phyloP scores from a whole-genome alignment of 2,329 filamentous ascomycete species.

The Ilyonectria robusta region DNA sequence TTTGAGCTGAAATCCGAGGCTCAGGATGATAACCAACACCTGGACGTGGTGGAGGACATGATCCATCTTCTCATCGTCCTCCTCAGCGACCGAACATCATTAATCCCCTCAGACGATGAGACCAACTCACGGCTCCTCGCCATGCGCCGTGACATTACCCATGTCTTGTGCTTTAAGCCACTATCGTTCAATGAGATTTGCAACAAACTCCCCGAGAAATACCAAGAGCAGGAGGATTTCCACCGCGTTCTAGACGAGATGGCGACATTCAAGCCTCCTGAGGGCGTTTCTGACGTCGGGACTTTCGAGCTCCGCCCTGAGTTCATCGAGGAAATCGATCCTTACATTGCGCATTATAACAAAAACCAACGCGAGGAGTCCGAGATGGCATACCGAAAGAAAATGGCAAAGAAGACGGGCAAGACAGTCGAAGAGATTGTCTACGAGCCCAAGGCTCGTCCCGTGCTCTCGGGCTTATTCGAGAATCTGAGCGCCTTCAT shows the following conservation, averaged over 20 bases:
- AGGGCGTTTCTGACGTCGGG: slow-evolving; percentile 92
- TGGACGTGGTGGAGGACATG: slow-evolving; percentile 97
- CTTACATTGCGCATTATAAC: slow-evolving; percentile 95
- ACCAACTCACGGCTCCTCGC: slow-evolving; percentile 75
- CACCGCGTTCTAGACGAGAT: slow-evolving; percentile 87
- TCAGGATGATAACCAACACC: slow-evolving; percentile 88
- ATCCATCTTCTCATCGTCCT: slow-evolving; percentile 93
- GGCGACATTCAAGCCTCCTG: slow-evolving; percentile 89
- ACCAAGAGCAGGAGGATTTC: slow-evolving; percentile 91
- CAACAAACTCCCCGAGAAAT: slow-evolving; percentile 87
- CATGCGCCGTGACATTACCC: slow-evolving; percentile 90
- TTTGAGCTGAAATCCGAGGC: slow-evolving; percentile 81
- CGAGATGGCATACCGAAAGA: slow-evolving; percentile 88
- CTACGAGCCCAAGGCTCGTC: slow-evolving; percentile 87
- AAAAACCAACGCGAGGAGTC: slow-evolving; percentile 98
- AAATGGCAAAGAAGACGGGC: slow-evolving; percentile 89
- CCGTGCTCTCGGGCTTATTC: slow-evolving; percentile 84
- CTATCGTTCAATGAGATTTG: slow-evolving; percentile 94
- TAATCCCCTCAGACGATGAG: slow-evolving; percentile 79
- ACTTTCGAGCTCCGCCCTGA: slow-evolving; percentile 93
- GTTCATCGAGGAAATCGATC: slow-evolving; percentile 90
- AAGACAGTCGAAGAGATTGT: slow-evolving; percentile 87
- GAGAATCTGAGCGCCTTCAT: slow-evolving; percentile 84
- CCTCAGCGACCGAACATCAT: slow-evolving; percentile 87
- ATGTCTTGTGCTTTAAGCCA: slow-evolving; percentile 96